These are phyloP conservation scores for Leishmania mexicana DNA, from an alignment of 208 protist species.

Conservation along the genomic window DNA sequence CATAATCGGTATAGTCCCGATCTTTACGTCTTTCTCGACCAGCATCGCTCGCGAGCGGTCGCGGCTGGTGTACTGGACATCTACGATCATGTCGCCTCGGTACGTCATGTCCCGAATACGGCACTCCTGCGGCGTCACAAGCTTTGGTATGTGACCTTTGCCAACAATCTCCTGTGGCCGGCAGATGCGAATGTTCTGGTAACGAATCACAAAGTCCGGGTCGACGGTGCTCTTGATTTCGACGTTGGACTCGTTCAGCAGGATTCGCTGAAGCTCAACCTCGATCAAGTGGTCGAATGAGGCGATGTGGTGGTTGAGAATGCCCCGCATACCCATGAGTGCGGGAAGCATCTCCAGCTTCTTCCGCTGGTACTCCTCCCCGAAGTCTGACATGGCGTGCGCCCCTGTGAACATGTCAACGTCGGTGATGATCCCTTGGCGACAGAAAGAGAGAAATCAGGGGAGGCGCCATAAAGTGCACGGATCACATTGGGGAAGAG, in stretches of 20 bases:
- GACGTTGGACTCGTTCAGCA: constrained; percentile 89
- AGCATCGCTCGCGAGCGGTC: constrained; percentile 65
- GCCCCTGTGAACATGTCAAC: not conserved
- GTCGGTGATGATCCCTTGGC: too few relatives aligned
- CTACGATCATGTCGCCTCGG: constrained; percentile 83
- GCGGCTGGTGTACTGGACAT: constrained; percentile 84
- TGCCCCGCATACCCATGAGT: constrained; percentile 86
- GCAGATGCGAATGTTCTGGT: constrained; percentile 87
- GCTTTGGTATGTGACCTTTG: constrained; percentile 76
- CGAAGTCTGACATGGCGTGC: constrained; percentile 20
- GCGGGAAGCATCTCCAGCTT: constrained; percentile 83
- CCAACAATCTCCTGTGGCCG: constrained; percentile 81
- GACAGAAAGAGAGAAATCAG: not conserved
- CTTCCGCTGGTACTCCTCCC: constrained; percentile 64
- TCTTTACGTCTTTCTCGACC: constrained; percentile 88
- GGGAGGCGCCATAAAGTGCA: not conserved
- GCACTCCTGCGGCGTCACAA: constrained; percentile 95
- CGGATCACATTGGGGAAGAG: not conserved
- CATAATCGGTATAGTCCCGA: constrained; percentile 99
- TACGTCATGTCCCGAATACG: constrained; percentile 97
- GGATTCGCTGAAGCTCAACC: constrained; percentile 83
- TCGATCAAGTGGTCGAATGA: constrained; percentile 90
- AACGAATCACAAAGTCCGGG: constrained; percentile 85
- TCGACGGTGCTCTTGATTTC: constrained; percentile 90
- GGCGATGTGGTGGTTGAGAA: constrained; percentile 90